Evolutionary conservation across 2,329 filamentous ascomycete genomes (phyloP).

Genomic region (Exophiala phaeomuriformis): DNA sequence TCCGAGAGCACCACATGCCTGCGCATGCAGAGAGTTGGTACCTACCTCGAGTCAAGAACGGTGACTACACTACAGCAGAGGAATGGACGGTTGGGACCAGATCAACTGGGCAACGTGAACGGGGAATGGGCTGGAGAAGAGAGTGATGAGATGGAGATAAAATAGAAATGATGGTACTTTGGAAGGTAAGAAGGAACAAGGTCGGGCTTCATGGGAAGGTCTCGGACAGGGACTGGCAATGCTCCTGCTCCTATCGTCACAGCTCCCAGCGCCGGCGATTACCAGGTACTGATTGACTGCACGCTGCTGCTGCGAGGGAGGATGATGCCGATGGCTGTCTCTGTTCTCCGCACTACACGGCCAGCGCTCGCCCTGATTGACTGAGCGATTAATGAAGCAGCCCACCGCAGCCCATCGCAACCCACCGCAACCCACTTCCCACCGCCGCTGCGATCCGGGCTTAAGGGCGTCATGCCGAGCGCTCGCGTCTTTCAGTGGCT

Average conservation of each 20-base stretch:
- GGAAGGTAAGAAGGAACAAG: not conserved
- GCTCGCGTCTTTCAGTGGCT: too few relatives aligned
- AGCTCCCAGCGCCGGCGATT: not conserved
- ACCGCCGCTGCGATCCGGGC: not conserved
- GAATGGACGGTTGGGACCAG: not conserved
- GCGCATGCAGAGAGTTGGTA: not conserved
- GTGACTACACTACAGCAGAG: slow-evolving; percentile 7
- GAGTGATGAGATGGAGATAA: not conserved
- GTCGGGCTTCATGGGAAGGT: not conserved
- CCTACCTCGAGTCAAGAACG: slow-evolving; percentile 14
- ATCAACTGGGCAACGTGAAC: slow-evolving; percentile 3
- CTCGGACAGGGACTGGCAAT: not conserved
- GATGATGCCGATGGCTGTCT: not conserved
- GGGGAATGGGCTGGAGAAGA: not conserved
- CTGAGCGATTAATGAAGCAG: too few relatives aligned
- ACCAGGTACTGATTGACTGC: not conserved
- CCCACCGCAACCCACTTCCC: too few relatives aligned
- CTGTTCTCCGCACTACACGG: not conserved
- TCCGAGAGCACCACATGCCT: slow-evolving; percentile 1
- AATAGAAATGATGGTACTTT: not conserved
- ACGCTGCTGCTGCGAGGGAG: not conserved
- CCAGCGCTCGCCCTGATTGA: too few relatives aligned
- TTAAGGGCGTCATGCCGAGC: slow-evolving; percentile 1
- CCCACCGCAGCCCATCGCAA: too few relatives aligned
- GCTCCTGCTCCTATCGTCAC: not conserved